Evolutionary conservation across 2,329 filamentous ascomycete species (phyloP), one percentile per base, ranked within the genome.

Genomic region (Exophiala phaeomuriformis): DNA sequence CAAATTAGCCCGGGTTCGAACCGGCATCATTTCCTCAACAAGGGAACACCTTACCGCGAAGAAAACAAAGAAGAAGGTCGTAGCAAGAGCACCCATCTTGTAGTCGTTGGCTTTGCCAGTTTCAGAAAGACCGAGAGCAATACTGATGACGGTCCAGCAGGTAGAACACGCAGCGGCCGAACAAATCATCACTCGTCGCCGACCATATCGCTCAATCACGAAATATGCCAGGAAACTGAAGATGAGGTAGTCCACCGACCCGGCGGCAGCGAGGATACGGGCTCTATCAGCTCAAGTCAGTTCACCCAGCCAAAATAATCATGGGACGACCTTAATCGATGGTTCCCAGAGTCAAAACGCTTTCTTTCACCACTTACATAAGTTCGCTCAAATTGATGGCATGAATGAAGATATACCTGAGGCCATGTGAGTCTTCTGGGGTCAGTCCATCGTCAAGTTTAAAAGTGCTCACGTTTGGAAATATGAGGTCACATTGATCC

Each of bases 81-180:
- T 73, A 3, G 74, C 70, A 3, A 74, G 73, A n/a, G 73, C 73
- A 3, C 72, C 73, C 1, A 74, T 63, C 44, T 74, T 72, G 45
- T 75, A 72, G 4, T 63, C 63, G 51, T 76, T 64, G 0, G 70
- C 72, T 4, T 53, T 47, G 33, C 73, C 71, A 10, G 67, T 66
- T 47, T 71, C 69, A 1, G 68, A 67, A 19, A 72, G 61, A 1
- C 69, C 71, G 4, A 75, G 66, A 0, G 72, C 66, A 12, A 75
- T 73, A 0, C 74, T 71, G 47, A 78, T 77, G 5, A 75, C 62
- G 12, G 74, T 67, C 67, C 74, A 78, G 60, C 75, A 79, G 8
- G 73, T 68, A 1, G 70, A 74, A 53, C 75, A 77, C 6, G 72
- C 77, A 4, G 68, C 66, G n/a, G 75, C 71, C 4, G 71, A 73